phyloP scores from a whole-genome alignment of 2,329 filamentous ascomycete species.

The Neoarthrinium moseri region DNA sequence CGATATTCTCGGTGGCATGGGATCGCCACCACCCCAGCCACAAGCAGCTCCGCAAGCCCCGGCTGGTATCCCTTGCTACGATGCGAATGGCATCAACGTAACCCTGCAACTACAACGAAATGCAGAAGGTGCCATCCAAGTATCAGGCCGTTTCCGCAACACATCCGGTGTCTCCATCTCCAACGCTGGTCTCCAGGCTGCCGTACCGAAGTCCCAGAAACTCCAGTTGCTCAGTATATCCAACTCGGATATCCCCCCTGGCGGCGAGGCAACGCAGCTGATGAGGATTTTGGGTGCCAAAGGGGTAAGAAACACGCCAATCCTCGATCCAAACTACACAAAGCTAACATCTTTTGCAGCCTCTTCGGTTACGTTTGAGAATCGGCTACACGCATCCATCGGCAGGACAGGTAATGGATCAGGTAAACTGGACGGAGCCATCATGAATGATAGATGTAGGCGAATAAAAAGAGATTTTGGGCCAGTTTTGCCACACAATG shows the following conservation, averaged over 20 bases:
- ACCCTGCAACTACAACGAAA: conserved; percentile 83
- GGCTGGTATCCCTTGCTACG: conserved; percentile 72
- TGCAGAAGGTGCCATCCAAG: conserved; percentile 74
- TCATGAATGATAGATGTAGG: conserved; percentile 25
- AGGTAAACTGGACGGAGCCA: conserved; percentile 95
- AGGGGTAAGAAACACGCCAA: conserved; percentile 64
- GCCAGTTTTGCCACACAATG: too few species aligned
- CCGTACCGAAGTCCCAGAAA: conserved; percentile 95
- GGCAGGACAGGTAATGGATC: conserved; percentile 74
- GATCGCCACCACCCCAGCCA: conserved; percentile 48
- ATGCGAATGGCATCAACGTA: conserved; percentile 80
- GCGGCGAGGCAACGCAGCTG: conserved; percentile 81
- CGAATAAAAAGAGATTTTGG: conserved; percentile 17
- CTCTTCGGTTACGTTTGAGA: conserved; percentile 81
- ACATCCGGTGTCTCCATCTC: conserved; percentile 63
- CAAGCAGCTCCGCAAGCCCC: conserved; percentile 40
- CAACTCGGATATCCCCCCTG: conserved; percentile 70
- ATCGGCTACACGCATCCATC: conserved; percentile 75
- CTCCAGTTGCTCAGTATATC: conserved; percentile 90
- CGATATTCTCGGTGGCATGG: conserved; percentile 49
- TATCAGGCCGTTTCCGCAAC: conserved; percentile 83
- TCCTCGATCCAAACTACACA: conserved; percentile 6
- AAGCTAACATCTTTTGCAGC: conserved; percentile 45
- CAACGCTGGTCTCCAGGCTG: conserved; percentile 83
- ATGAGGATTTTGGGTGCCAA: conserved; percentile 85